These are phyloP conservation scores for Calonectria multiphialidica DNA, from an alignment of 2,329 filamentous ascomycete genomes.

Conservation along the genomic window DNA sequence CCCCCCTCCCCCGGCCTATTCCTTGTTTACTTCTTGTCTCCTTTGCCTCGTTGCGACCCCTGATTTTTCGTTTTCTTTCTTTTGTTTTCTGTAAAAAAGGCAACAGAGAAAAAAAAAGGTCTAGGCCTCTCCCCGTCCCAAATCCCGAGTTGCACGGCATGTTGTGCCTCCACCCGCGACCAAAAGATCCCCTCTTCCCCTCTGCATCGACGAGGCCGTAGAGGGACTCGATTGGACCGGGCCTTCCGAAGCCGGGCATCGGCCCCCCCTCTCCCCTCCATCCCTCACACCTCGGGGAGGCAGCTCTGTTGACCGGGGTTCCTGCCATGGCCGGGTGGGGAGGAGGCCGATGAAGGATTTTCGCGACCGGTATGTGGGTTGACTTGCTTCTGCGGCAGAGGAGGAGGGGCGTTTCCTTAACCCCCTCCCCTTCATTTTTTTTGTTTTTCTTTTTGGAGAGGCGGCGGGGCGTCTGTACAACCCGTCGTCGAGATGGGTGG, in stretches of 20 bases:
- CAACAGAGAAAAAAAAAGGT: not conserved
- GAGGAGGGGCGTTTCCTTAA: not conserved
- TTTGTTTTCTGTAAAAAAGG: too few species aligned
- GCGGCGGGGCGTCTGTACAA: not conserved
- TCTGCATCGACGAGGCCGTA: not conserved
- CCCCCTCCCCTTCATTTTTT: not conserved
- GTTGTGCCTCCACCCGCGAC: not conserved
- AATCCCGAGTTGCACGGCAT: not conserved
- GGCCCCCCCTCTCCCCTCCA: not conserved
- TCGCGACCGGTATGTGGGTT: not conserved
- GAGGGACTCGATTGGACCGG: not conserved
- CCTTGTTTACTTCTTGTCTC: not conserved
- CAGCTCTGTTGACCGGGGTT: not conserved
- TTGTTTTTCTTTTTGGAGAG: not conserved
- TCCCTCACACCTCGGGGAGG: not conserved
- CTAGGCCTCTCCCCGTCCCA: not conserved
- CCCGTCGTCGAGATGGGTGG: constrained; percentile 2
- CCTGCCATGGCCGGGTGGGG: not conserved
- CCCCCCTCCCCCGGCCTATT: not conserved
- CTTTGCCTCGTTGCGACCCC: not conserved
- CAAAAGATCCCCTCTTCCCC: not conserved
- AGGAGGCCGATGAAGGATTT: not conserved
- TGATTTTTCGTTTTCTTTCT: too few species aligned
- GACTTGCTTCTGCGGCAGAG: not conserved
- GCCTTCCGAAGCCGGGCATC: not conserved